Base-by-base conservation (phyloP, 1,284 basidiomycete genomes). In the Fomitopsis palustris region DNA sequence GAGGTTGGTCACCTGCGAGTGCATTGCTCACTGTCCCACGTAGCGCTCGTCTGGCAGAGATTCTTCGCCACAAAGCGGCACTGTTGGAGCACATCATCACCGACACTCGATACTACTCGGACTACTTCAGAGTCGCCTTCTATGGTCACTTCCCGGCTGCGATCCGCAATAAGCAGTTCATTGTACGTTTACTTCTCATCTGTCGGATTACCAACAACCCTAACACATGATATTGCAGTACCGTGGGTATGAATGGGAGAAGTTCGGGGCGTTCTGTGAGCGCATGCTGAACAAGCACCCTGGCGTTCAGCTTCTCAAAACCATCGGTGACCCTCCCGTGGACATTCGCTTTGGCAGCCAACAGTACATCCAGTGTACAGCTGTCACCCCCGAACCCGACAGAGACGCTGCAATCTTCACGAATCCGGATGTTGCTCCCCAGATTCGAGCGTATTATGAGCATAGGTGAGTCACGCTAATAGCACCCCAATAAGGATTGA, bases 91-190 rank as follows among this genome's bases (percentile, higher is more conserved):
- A 90, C 64, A 95, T 96, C 60, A 87, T 93, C 27, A 85, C 82
- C 6, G 86, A 93, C 52, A 85, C 90, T 63, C 84, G 94, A 38
- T 91, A 92, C 63, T 94, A 93, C 69, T 85, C 92, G 6, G 92
- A 95, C 67, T 98, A 96, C 75, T 99, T 96, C 80, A 82, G 93
- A 53, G 93, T 98, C 14, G 90, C 92, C 3, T 96, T 95, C 75
- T 95, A 89, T 72, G 94, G 94, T n/a, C 87, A 86, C 64, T 96
- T 95, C 78, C 94, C 94, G 0, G 81, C 78, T 16, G 90, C 91
- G 4, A 85, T 95, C 54, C 84, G 90, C 59, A 85, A 90, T 67
- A 95, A 94, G 72, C 90, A 93, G 65, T 96, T 95, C 74, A 87
- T 94, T 62, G 92, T 92, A 74, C 63, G 87, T 76, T 12, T 33